phyloP scores from a whole-genome alignment of 768 basidiomycete genomes.

The Mrakia frigida region DNA sequence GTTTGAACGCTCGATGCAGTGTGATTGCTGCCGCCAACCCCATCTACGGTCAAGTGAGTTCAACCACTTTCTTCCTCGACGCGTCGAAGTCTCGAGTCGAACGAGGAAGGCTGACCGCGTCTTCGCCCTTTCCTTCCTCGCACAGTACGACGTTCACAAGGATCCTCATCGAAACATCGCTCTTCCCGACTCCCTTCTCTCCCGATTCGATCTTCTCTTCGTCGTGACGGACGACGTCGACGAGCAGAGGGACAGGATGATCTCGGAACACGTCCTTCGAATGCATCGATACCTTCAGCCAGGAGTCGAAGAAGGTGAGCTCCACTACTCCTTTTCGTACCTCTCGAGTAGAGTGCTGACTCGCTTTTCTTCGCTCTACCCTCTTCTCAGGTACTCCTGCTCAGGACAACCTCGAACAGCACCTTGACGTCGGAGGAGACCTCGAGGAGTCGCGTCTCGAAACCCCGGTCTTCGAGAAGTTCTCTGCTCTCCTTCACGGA shows the following conservation, averaged over 20 bases:
- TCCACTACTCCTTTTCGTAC: no score
- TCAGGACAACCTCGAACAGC: conserved; percentile 79
- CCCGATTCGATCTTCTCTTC: conserved; percentile 97
- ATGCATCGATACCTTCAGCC: conserved; percentile 96
- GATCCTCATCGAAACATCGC: conserved; percentile 99
- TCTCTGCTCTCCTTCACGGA: conserved; percentile 87
- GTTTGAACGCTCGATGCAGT: conserved; percentile 93
- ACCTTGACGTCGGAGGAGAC: conserved; percentile 77
- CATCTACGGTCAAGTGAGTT: conserved; percentile 84
- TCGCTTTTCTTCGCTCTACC: background rate
- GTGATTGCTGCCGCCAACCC: conserved; percentile 98
- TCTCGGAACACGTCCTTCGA: conserved; percentile 94
- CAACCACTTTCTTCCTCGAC: background rate
- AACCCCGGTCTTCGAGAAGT: conserved; percentile 87
- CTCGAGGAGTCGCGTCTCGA: conserved; percentile 54
- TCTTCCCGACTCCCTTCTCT: conserved; percentile 91
- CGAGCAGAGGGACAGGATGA: conserved; percentile 83
- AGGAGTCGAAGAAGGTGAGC: conserved; percentile 85
- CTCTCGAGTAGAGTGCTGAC: background rate
- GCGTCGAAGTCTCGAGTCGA: background rate
- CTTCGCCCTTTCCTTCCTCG: background rate
- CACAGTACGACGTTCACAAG: conserved; percentile 98
- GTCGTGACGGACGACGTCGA: conserved; percentile 98
- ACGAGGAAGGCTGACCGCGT: background rate
- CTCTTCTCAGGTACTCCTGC: conserved; percentile 56